Evolutionary conservation across 805 yeast species (phyloP), one percentile per base, ranked within the genome.

Genomic region (Kuraishia hungarica): DNA sequence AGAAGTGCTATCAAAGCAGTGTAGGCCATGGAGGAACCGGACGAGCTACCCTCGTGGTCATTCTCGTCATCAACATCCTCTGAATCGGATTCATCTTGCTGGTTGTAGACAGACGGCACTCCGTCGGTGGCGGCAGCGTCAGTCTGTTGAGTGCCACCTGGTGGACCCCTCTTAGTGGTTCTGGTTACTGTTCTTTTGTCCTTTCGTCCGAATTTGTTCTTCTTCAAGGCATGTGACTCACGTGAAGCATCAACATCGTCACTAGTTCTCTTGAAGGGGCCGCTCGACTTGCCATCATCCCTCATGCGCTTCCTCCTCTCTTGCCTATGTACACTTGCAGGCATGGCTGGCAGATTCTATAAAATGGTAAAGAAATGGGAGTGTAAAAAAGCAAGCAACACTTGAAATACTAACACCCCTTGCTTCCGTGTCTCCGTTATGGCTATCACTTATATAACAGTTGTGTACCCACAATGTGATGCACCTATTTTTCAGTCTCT

Each of bases 161-260:
- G 64, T 17, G 59, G 56, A 35, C 59, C 58, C 63, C 82, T 72
- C 59, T 76, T 69, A 1, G 81, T 70, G 2, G 84, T 77, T 68
- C 89, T 78, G 8, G 80, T 79, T 28, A 86, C 80, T 2, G 73
- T 72, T 67, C 94, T 76, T 63, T 82, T 63, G 57, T 83, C 83
- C 53, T 75, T 75, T 66, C 94, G 76, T 2, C 93, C 94, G 58
- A 67, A 72, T 60, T 77, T 77, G 20, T 60, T 22, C 51, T 55
- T 61, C 43, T 35, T 35, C 3, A 17, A 2, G 8, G 43, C 17
- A 3, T 6, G 43, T 7, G 43, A 35, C 5, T 35, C 43, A 13
- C 11, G 43, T 2, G 43, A 35, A 13, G 8, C 17, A 35, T 4
- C 43, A 13, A 17, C 15, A 10, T 13, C 43, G 4, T 3, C 43